Evolutionary conservation across 2,329 filamentous ascomycete genomes (phyloP).

Genomic region (Fusarium aywerte): DNA sequence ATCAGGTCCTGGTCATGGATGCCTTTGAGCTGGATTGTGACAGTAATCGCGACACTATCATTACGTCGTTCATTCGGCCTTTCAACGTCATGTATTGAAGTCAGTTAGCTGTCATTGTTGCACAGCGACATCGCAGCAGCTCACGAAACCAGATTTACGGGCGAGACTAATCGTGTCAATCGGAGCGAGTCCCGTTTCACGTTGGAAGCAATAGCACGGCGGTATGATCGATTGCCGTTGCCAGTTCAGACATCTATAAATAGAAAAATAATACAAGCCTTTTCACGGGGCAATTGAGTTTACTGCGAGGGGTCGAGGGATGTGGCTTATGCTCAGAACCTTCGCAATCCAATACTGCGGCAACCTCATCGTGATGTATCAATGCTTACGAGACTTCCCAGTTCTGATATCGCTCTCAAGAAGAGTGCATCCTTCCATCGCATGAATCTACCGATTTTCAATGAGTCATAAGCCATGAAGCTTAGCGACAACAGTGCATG

Average conservation of each 20-base stretch:
- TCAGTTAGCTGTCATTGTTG: background rate
- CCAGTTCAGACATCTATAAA: background rate
- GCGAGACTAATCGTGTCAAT: background rate
- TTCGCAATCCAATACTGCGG: background rate
- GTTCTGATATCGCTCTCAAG: background rate
- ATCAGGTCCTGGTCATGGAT: background rate
- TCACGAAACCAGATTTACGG: background rate
- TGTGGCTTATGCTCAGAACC: background rate
- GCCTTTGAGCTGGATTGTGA: background rate
- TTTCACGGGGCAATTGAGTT: background rate
- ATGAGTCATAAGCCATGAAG: background rate
- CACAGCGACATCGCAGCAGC: background rate
- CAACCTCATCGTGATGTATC: background rate
- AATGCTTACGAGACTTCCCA: background rate
- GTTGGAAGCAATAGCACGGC: background rate
- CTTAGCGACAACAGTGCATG: background rate
- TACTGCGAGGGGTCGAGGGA: background rate
- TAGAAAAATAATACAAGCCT: background rate
- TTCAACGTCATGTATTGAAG: background rate
- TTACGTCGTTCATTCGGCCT: background rate
- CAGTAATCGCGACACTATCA: background rate
- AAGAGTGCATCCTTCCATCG: background rate
- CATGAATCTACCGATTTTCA: too few species aligned
- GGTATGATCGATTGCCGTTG: background rate
- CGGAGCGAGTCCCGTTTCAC: background rate